A percentile compares a stretch with the other conserved stretches of the same genome.
Evolutionary conservation across 495 filamentous ascomycete genomes (phyloP).

Genomic region (Tuber umbilicatum): DNA sequence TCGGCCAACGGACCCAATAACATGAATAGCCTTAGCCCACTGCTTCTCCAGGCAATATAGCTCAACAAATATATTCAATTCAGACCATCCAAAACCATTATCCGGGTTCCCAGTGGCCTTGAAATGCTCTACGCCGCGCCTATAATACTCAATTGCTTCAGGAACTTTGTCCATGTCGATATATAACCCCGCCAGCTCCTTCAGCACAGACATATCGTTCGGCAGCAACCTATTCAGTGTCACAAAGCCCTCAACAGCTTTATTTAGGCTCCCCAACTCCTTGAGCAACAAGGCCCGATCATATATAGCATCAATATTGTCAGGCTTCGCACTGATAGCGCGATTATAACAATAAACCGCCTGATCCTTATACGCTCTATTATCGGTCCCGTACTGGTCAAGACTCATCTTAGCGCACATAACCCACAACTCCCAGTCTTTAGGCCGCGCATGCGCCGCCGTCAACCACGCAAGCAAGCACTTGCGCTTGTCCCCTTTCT

Average conservation of each 20-base stretch:
- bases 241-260: constrained; percentile 40
- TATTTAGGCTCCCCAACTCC: constrained; percentile 34
- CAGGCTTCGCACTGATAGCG: constrained; percentile 38
- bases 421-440: constrained; percentile 42
- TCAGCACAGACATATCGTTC: constrained; percentile 40
- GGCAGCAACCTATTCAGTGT: constrained; percentile 34
- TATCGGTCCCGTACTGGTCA: constrained; percentile 39
- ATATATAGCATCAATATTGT: constrained; percentile 43
- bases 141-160: constrained; percentile 40
- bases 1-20: constrained; percentile 63
- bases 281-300: constrained; percentile 39
- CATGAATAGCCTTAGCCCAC: constrained; percentile 57
- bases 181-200: constrained; percentile 38
- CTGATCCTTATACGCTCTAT: constrained; percentile 37
- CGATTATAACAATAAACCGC: constrained; percentile 42
- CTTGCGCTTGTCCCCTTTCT: constrained; percentile 42
- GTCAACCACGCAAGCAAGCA: constrained; percentile 40
- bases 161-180: constrained; percentile 34
- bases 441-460: constrained; percentile 40
- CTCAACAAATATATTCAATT: constrained; percentile 77
- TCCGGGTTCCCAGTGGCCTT: constrained; percentile 36
- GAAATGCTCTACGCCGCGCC: constrained; percentile 39
- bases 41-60: constrained; percentile 59
- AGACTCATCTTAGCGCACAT: constrained; percentile 42
- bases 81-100: constrained; percentile 63